A percentile compares a stretch with the other conserved stretches of the same genome.
Evolutionary conservation across 225 moss, liverwort and hornwort genomes (phyloP).

Genomic region (Sphagnum contortum): DNA sequence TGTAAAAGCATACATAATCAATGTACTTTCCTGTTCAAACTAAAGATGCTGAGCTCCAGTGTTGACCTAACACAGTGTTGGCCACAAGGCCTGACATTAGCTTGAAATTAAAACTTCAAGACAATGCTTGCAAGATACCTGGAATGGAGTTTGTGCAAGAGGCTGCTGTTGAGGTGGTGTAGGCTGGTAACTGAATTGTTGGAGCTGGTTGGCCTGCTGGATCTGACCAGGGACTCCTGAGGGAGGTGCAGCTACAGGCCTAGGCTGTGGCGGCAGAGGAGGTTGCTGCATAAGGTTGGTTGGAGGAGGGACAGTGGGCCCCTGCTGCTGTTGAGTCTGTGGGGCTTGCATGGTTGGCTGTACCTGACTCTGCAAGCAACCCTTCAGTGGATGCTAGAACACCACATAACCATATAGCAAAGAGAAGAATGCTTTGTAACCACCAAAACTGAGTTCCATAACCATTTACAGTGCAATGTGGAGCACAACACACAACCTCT

Average conservation of each 20-base stretch:
- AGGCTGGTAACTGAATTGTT: slow-evolving; percentile 38
- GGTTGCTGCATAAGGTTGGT: slow-evolving; percentile 51
- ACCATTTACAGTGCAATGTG: too few species aligned
- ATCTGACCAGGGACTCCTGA: slow-evolving; percentile 36
- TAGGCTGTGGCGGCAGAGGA: slow-evolving; percentile 48
- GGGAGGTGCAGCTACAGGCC: slow-evolving; percentile 31
- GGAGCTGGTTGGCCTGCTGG: slow-evolving; percentile 26
- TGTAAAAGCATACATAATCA: too few species aligned
- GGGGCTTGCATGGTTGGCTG: slow-evolving; percentile 34
- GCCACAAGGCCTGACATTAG: too few species aligned
- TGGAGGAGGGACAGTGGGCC: slow-evolving; percentile 19
- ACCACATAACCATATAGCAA: too few species aligned
- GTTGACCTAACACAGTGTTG: too few species aligned
- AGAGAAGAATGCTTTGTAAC: too few species aligned
- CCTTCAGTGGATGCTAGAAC: too few species aligned
- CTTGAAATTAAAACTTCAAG: too few species aligned
- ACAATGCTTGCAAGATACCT: slow-evolving; percentile 26
- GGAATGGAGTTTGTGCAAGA: slow-evolving; percentile 61
- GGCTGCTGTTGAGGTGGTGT: slow-evolving; percentile 58
- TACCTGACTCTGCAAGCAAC: slow-evolving; percentile 26
- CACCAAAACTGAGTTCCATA: too few species aligned
- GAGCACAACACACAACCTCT: too few species aligned
- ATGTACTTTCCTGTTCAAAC: too few species aligned
- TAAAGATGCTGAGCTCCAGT: too few species aligned
- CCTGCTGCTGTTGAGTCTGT: slow-evolving; percentile 39